Conservation (phyloP, 2,329 filamentous ascomycete species). For the Magnaporthales sp. region DNA sequence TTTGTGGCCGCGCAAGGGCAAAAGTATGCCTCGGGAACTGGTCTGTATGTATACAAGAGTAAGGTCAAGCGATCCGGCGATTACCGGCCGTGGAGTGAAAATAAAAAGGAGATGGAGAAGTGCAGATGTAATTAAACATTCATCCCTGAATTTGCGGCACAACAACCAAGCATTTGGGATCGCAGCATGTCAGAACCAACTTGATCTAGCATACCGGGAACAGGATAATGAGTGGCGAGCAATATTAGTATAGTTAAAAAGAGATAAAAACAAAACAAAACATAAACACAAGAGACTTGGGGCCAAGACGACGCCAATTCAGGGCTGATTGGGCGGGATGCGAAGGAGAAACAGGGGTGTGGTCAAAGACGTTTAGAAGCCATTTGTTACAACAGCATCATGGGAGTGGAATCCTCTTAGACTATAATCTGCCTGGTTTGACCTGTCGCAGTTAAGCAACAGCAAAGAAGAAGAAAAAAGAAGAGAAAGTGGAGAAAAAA, state of each 20-base stretch:
- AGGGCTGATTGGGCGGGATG: neutral
- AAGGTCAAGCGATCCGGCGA: neutral
- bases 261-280: neutral
- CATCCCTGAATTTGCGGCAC: neutral
- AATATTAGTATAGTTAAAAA: neutral
- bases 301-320: neutral
- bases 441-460: neutral
- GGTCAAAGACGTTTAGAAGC: neutral
- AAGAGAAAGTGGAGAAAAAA: neutral
- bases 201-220: neutral
- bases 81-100: neutral
- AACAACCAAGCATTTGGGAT: neutral
- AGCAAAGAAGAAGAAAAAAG: neutral
- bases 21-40: conserved; percentile 1
- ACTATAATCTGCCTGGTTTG: neutral
- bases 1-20: neutral
- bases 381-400: neutral
- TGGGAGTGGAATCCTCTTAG: neutral
- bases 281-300: neutral
- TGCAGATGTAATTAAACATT: neutral
- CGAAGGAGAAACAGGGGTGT: neutral
- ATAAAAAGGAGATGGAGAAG: neutral
- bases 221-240: neutral
- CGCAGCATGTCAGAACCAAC: neutral
- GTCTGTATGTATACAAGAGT: neutral